Conservation (phyloP, 2,329 filamentous ascomycete genomes). For the Fusarium duplospermum region DNA sequence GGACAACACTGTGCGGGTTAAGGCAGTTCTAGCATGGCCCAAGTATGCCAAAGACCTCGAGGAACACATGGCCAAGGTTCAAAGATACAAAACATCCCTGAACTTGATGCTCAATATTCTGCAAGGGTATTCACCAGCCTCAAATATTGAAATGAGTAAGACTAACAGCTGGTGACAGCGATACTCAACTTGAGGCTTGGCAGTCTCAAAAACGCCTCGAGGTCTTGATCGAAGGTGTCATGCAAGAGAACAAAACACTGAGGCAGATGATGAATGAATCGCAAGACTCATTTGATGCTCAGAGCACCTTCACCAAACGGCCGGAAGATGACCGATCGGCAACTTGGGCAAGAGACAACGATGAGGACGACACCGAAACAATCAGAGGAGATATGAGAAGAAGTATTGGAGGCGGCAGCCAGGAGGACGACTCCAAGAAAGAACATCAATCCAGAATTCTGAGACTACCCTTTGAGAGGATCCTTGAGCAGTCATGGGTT, state of each 20-base stretch:
- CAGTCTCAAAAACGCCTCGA: background rate
- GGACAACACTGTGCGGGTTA: background rate
- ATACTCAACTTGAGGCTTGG: background rate
- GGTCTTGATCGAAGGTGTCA: background rate
- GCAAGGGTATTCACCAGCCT: background rate
- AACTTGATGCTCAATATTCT: background rate
- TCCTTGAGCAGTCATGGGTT: slow-evolving; percentile 1
- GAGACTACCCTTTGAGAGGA: background rate
- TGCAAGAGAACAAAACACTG: background rate
- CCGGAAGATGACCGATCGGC: background rate
- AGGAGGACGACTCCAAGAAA: background rate
- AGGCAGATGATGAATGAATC: background rate
- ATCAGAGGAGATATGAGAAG: background rate
- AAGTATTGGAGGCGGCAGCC: background rate
- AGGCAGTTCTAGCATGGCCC: background rate
- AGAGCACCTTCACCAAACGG: background rate
- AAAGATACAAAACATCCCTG: background rate
- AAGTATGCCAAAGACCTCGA: background rate
- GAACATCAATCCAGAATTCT: background rate
- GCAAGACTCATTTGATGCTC: background rate
- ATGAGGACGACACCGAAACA: background rate
- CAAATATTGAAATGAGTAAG: background rate
- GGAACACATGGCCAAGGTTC: background rate
- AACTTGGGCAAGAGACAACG: background rate
- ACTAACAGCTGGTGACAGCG: background rate